Evolutionary conservation across 108 stramenopile genomes (phyloP).

Genomic region (Chaetoceros tenuissimus): DNA sequence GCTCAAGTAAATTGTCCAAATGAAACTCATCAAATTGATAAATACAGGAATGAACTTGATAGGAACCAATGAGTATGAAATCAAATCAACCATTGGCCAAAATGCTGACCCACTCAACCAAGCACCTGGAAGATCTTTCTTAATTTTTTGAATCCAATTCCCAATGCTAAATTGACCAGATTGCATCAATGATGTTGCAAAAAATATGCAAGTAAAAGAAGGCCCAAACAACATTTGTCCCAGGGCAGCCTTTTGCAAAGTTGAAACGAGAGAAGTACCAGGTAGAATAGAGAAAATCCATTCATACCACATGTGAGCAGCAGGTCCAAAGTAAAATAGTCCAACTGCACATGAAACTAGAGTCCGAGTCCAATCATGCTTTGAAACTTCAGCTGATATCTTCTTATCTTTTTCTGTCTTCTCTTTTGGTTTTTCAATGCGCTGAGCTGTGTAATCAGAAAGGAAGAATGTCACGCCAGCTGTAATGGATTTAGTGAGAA

Average conservation of each 20-base stretch:
- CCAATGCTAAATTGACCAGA: slow-evolving; percentile 41
- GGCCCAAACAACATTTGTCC: slow-evolving; percentile 87
- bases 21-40: slow-evolving; percentile 65
- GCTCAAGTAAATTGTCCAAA: slow-evolving; percentile 86
- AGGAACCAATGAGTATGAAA: slow-evolving; percentile 62
- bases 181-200: slow-evolving; percentile 57
- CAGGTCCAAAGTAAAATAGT: slow-evolving; percentile 76
- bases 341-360: slow-evolving; percentile 51
- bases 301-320: slow-evolving; percentile 80
- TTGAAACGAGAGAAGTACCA: slow-evolving; percentile 45
- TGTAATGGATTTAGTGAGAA: slow-evolving; percentile 73
- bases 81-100: slow-evolving; percentile 86
- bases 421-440: slow-evolving; percentile 32
- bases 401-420: slow-evolving; percentile 1
- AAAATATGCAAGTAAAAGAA: slow-evolving; percentile 77
- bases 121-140: slow-evolving; percentile 61
- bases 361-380: slow-evolving; percentile 36
- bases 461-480: slow-evolving; percentile 65
- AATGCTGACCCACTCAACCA: slow-evolving; percentile 70
- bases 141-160: slow-evolving; percentile 57
- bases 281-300: slow-evolving; percentile 37
- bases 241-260: slow-evolving; percentile 67
- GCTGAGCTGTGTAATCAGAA: slow-evolving; percentile 66
- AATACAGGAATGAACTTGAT: slow-evolving; percentile 72
- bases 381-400: neutral